Conservation (phyloP, 1,139 yeast genomes). For the Suhomyces bokatorum region DNA sequence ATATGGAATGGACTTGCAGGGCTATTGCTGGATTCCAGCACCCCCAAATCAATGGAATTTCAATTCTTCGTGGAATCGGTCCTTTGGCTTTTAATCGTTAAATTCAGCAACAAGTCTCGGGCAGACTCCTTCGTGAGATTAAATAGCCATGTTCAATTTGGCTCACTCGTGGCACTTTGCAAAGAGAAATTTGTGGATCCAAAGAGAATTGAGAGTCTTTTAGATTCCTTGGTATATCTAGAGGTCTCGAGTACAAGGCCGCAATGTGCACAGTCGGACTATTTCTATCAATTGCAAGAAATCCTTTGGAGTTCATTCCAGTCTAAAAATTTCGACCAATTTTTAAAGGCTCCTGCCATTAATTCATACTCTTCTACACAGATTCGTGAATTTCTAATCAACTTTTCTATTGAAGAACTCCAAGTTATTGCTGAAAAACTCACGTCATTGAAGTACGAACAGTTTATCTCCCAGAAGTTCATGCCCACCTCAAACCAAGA, state of each 20-base stretch:
- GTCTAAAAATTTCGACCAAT: constrained; percentile 1
- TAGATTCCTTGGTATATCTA: neutral
- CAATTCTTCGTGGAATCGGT: constrained; percentile 7
- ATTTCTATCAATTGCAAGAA: constrained; percentile 6
- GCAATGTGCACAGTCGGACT: neutral
- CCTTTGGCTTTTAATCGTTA: neutral
- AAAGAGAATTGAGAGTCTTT: constrained; percentile 1
- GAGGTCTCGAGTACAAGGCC: neutral
- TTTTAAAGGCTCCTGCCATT: constrained; percentile 3
- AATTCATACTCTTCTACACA: constrained; percentile 1
- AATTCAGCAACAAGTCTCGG: neutral
- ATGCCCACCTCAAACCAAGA: neutral
- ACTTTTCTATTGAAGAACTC: constrained; percentile 1
- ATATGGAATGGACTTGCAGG: constrained; percentile 1
- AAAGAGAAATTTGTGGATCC: constrained; percentile 1
- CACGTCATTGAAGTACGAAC: neutral
- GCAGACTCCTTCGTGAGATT: neutral
- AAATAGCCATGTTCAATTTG: constrained; percentile 1
- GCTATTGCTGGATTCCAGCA: neutral
- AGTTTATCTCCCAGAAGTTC: neutral
- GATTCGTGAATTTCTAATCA: constrained; percentile 1
- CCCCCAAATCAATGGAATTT: neutral
- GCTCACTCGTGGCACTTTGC: neutral
- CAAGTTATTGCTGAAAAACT: neutral
- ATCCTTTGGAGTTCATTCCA: constrained; percentile 1